phyloP scores from a whole-genome alignment of 1,139 yeast species.

The Insectozyma bohioensis region DNA sequence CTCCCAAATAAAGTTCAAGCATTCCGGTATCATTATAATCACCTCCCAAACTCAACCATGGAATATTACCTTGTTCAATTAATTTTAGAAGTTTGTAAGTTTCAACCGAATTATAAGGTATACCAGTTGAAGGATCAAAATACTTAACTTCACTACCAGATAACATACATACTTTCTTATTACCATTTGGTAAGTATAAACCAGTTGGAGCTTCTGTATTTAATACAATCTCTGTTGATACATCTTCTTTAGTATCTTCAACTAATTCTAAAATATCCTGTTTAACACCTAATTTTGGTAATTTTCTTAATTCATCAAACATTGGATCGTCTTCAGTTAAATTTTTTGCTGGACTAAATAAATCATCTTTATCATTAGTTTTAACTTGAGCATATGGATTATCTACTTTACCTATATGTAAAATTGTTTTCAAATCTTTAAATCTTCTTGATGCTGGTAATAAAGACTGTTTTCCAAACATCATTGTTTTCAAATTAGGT shows the following conservation, averaged over 20 bases:
- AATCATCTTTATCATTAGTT: slow-evolving; percentile 33
- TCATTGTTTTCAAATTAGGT: slow-evolving; percentile 37
- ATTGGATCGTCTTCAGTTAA: slow-evolving; percentile 38
- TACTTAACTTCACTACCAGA: slow-evolving; percentile 80
- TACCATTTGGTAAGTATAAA: slow-evolving; percentile 68
- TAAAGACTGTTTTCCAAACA: slow-evolving; percentile 63
- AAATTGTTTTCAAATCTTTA: slow-evolving; percentile 54
- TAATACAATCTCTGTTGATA: slow-evolving; percentile 47
- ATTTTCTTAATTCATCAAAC: slow-evolving; percentile 52
- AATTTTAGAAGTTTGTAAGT: slow-evolving; percentile 70
- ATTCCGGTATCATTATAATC: slow-evolving; percentile 59
- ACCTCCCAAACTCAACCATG: slow-evolving; percentile 59
- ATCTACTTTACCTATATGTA: slow-evolving; percentile 44
- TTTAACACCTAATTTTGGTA: slow-evolving; percentile 67
- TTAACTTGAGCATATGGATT: slow-evolving; percentile 37
- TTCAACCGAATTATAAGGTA: slow-evolving; percentile 82
- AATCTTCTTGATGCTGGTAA: slow-evolving; percentile 53
- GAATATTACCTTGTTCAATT: slow-evolving; percentile 62
- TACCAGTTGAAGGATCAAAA: slow-evolving; percentile 83
- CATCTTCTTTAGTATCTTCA: slow-evolving; percentile 38
- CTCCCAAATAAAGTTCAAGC: slow-evolving; percentile 55
- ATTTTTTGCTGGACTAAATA: slow-evolving; percentile 34
- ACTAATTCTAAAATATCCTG: slow-evolving; percentile 48
- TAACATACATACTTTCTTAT: slow-evolving; percentile 68
- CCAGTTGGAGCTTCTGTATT: slow-evolving; percentile 75